These are phyloP conservation scores for Nicotiana paniculata DNA, from an alignment of 257 asterid genomes.

Conservation along the genomic window DNA sequence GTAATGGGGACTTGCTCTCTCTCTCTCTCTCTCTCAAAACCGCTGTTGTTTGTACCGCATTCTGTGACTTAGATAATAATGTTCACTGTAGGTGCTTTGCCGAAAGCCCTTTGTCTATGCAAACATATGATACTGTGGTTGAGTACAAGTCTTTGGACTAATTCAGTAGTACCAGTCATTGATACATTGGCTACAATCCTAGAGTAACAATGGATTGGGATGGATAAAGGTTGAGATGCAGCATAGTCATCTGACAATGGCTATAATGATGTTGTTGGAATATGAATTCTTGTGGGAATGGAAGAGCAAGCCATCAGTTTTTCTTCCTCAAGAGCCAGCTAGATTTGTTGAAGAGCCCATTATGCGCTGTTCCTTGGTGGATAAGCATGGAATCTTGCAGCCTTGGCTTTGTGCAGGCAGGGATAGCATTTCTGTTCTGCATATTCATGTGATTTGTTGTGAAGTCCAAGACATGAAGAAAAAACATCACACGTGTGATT, in stretches of 20 bases:
- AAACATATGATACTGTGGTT: slow-evolving; percentile 46
- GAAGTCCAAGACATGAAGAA: not conserved
- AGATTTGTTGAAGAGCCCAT: not conserved
- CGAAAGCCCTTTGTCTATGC: slow-evolving; percentile 40
- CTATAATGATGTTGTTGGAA: not conserved
- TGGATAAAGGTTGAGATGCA: not conserved
- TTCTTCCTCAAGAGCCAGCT: not conserved
- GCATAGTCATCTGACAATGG: not conserved
- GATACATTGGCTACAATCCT: not conserved
- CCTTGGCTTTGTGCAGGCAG: not conserved
- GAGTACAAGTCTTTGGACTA: slow-evolving; percentile 22
- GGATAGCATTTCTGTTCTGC: not conserved
- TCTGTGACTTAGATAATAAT: not conserved
- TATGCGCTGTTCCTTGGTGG: not conserved
- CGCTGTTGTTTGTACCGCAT: not conserved
- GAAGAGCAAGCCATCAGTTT: not conserved
- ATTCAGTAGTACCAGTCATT: slow-evolving; percentile 1
- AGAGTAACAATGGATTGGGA: not conserved
- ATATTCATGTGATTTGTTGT: too few relatives aligned
- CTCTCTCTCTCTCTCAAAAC: not conserved
- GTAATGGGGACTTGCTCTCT: too few relatives aligned
- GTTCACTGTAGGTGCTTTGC: slow-evolving; percentile 42
- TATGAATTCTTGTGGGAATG: not conserved
- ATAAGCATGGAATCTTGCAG: not conserved
- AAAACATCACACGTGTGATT: not conserved